Conservation (phyloP, 768 basidiomycete species). For the Mycena indigotica region DNA sequence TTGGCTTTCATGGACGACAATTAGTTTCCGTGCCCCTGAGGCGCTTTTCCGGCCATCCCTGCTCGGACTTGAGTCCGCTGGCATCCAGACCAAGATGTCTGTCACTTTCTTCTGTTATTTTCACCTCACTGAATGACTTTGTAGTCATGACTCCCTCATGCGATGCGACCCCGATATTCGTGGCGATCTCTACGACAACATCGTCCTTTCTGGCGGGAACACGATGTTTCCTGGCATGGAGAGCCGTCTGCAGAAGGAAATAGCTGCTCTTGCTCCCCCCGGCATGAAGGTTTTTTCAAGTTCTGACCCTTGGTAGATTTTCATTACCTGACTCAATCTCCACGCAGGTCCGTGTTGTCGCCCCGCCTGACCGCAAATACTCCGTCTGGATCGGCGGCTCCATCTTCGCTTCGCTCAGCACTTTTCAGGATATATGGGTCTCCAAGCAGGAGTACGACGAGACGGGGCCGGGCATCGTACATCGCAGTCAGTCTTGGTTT, state of each 20-base stretch:
- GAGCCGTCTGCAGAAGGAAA: not conserved
- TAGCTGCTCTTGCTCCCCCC: not conserved
- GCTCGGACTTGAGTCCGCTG: not conserved
- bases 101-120: not conserved
- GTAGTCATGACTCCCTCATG: not conserved
- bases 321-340: not conserved
- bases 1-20: not conserved
- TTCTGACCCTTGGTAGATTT: not conserved
- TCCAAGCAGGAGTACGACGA: not conserved
- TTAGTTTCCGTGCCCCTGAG: not conserved
- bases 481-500: not conserved
- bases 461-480: not conserved
- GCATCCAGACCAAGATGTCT: not conserved
- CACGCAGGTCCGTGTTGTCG: not conserved
- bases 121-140: not conserved
- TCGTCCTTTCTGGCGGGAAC: too few species aligned
- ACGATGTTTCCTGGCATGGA: not conserved
- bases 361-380: too few species aligned
- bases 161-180: not conserved
- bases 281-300: not conserved
- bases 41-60: not conserved
- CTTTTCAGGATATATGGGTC: not conserved
- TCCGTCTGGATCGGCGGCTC: too few species aligned
- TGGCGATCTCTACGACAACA: not conserved
- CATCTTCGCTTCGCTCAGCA: too few species aligned